phyloP scores from a whole-genome alignment of 1,284 basidiomycete genomes.

The Pterulicium gracile region DNA sequence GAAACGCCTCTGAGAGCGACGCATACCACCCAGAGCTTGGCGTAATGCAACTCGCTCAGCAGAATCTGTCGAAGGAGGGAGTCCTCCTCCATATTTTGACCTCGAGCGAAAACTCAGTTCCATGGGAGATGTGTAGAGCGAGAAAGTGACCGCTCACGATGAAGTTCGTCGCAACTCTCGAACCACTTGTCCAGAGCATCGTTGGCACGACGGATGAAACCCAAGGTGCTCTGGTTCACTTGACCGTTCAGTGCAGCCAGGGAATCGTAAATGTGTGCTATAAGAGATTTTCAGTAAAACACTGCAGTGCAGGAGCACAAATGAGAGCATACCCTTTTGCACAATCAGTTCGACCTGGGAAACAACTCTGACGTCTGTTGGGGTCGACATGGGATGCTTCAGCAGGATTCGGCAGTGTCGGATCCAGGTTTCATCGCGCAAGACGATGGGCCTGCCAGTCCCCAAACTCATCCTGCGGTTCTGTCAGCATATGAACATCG shows the following conservation, averaged over 20 bases:
- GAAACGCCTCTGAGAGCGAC: slow-evolving; percentile 83
- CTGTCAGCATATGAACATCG: slow-evolving; percentile 12
- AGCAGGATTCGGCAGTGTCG: slow-evolving; percentile 75
- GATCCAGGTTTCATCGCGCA: slow-evolving; percentile 83
- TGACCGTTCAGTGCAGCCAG: slow-evolving; percentile 79
- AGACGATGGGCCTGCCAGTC: slow-evolving; percentile 80
- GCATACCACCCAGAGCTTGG: slow-evolving; percentile 89
- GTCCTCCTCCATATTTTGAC: slow-evolving; percentile 73
- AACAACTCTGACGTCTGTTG: slow-evolving; percentile 81
- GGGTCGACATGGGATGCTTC: slow-evolving; percentile 75
- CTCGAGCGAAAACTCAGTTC: slow-evolving; percentile 23
- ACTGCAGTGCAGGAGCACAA: slow-evolving; percentile 5
- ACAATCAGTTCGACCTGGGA: slow-evolving; percentile 83
- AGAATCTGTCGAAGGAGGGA: slow-evolving; percentile 78
- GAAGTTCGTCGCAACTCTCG: slow-evolving; percentile 74
- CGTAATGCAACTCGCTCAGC: slow-evolving; percentile 80
- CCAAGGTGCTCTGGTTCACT: slow-evolving; percentile 74
- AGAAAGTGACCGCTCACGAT: slow-evolving; percentile 35
- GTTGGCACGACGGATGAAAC: slow-evolving; percentile 79
- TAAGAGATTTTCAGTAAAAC: slow-evolving; percentile 5
- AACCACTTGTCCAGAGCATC: slow-evolving; percentile 85
- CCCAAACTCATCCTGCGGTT: slow-evolving; percentile 72
- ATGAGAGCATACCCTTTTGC: slow-evolving; percentile 61
- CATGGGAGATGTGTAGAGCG: not conserved
- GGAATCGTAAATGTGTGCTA: slow-evolving; percentile 86